These are phyloP conservation scores for Silene coronaria DNA, from an alignment of 179 eudicot genomes.

Conservation along the genomic window DNA sequence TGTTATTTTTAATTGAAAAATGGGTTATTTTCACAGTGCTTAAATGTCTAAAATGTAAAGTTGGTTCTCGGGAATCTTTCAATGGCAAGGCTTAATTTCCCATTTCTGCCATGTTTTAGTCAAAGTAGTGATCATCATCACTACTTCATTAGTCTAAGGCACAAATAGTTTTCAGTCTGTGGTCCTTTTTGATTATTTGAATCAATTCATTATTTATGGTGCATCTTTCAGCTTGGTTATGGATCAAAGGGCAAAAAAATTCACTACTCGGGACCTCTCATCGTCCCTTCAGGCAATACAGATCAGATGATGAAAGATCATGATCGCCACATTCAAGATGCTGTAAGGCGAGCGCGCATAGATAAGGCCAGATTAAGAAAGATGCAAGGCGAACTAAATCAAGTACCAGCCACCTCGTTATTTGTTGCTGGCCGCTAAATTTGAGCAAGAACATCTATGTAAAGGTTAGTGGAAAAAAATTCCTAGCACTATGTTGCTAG, in stretches of 20 bases:
- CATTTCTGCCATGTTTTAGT: too few species aligned
- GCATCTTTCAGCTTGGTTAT: conserved; percentile 55
- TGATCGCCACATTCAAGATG: conserved; percentile 88
- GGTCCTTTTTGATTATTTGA: background rate
- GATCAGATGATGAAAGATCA: conserved; percentile 90
- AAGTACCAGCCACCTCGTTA: conserved; percentile 41
- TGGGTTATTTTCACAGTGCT: background rate
- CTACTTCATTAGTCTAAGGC: background rate
- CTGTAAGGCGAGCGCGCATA: conserved; percentile 72
- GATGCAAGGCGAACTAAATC: conserved; percentile 49
- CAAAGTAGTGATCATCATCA: background rate
- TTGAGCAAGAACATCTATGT: conserved; percentile 20
- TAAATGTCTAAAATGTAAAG: background rate
- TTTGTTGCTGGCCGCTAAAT: conserved; percentile 54
- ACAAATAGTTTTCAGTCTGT: background rate
- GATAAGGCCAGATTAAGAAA: conserved; percentile 67
- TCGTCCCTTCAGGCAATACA: conserved; percentile 73
- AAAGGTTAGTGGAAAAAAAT: conserved; percentile 27
- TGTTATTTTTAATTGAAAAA: background rate
- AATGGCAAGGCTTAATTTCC: background rate
- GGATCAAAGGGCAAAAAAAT: conserved; percentile 81
- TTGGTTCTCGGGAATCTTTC: background rate
- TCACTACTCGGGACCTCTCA: conserved; percentile 89
- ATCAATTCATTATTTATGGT: background rate
- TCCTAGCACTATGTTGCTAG: conserved; percentile 14